A percentile compares a stretch with the other conserved stretches of the same genome.
These are phyloP conservation scores for Thermothelomyces thermophilus DNA, from an alignment of 2,329 filamentous ascomycete genomes.

Conservation along the genomic window DNA sequence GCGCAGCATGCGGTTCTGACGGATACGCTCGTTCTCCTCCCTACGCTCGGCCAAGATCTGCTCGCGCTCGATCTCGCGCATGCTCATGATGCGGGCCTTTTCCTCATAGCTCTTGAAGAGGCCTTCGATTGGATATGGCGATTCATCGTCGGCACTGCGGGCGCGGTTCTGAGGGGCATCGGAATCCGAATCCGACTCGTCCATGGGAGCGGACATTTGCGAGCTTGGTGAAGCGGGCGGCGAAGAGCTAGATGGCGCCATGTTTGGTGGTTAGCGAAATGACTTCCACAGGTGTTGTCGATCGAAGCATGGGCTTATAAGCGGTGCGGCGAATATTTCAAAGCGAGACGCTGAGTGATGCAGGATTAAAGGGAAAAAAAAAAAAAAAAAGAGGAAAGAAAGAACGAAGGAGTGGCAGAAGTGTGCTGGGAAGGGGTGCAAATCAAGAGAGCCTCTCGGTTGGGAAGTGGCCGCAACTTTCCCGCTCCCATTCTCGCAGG, in stretches of 20 bases:
- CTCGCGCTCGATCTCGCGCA: slow-evolving; percentile 89
- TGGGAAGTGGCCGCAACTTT: neutral
- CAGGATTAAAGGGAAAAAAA: neutral
- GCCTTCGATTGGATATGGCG: slow-evolving; percentile 79
- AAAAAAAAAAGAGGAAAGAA: neutral
- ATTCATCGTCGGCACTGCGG: slow-evolving; percentile 47
- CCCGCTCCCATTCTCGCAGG: neutral
- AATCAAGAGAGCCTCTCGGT: neutral
- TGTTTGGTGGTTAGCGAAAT: slow-evolving; percentile 11
- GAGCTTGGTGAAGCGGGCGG: slow-evolving; percentile 65
- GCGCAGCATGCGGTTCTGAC: slow-evolving; percentile 75
- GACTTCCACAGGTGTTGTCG: neutral
- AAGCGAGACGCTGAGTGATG: neutral
- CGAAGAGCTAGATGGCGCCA: slow-evolving; percentile 52
- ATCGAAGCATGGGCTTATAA: neutral
- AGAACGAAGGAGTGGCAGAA: neutral
- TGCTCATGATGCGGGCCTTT: slow-evolving; percentile 70
- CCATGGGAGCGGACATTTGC: slow-evolving; percentile 78
- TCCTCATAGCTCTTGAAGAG: slow-evolving; percentile 69
- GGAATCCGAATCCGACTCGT: slow-evolving; percentile 76
- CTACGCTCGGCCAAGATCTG: slow-evolving; percentile 82
- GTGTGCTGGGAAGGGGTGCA: neutral
- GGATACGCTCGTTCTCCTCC: slow-evolving; percentile 71
- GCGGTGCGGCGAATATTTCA: neutral
- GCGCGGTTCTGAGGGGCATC: slow-evolving; percentile 45